Conservation (phyloP, 2,329 filamentous ascomycete genomes). For the Fragosphaeria purpurea region DNA sequence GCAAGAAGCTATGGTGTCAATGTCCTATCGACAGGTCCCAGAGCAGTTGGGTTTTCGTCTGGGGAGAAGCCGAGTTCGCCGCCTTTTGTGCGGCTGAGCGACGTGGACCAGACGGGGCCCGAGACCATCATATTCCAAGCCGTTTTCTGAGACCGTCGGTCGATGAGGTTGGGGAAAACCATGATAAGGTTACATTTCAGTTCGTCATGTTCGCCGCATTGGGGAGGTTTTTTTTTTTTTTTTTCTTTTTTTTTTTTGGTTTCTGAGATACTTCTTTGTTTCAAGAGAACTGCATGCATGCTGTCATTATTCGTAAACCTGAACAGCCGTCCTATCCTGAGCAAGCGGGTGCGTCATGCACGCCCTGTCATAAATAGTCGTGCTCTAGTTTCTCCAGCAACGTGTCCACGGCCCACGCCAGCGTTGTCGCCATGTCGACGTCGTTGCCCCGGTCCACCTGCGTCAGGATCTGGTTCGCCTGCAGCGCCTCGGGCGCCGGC, state of each 20-base stretch:
- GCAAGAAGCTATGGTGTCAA: constrained; percentile 56
- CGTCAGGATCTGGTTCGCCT: constrained; percentile 34
- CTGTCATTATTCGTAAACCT: too few relatives aligned
- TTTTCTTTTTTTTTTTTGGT: not conserved
- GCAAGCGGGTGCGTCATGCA: too few relatives aligned
- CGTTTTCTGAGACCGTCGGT: constrained; percentile 84
- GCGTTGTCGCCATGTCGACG: constrained; percentile 48
- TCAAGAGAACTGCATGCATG: too few relatives aligned
- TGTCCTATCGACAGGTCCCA: constrained; percentile 95
- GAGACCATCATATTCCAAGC: constrained; percentile 81
- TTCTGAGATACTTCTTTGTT: too few relatives aligned
- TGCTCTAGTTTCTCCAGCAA: constrained; percentile 39
- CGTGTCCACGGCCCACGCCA: constrained; percentile 59
- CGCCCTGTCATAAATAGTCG: not conserved
- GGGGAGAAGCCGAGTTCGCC: constrained; percentile 55
- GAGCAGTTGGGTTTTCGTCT: constrained; percentile 50
- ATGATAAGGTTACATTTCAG: constrained; percentile 60
- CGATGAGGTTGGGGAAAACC: constrained; percentile 82
- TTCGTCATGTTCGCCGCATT: too few relatives aligned
- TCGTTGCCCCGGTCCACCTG: constrained; percentile 37
- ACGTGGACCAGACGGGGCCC: constrained; percentile 42
- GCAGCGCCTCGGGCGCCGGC: constrained; percentile 34
- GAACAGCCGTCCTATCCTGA: too few relatives aligned
- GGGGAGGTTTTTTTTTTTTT: constrained; percentile 1
- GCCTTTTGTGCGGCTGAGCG: constrained; percentile 50